Percentiles rank a stretch among this genome's conserved stretches.
Conservation (phyloP, 2,329 filamentous ascomycete species). For the Xylariaceae sp. region DNA sequence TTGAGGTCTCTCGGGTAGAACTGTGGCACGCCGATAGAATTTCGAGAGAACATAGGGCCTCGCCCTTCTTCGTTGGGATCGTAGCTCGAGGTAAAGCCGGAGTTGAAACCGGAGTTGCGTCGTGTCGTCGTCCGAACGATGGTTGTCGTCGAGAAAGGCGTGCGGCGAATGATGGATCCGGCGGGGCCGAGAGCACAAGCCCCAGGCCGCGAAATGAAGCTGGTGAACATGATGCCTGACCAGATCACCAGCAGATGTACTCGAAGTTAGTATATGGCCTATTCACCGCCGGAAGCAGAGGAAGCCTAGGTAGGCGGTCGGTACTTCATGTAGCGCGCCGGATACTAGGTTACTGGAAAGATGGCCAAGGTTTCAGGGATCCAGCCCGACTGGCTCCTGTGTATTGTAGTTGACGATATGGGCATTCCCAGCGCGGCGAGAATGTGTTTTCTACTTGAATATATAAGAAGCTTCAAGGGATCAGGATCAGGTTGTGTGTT, state of each 20-base stretch:
- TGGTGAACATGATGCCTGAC: conserved; percentile 27
- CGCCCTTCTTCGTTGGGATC: conserved; percentile 50
- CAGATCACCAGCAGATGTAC: too few relatives aligned
- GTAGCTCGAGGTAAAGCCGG: conserved; percentile 55
- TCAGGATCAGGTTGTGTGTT: too few relatives aligned
- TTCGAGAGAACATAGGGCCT: conserved; percentile 54
- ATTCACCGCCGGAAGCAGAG: conserved; percentile 12
- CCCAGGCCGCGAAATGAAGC: conserved; percentile 20
- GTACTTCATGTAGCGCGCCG: too few relatives aligned
- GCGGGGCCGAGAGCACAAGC: conserved; percentile 13
- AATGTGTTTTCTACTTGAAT: too few relatives aligned
- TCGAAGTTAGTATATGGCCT: too few relatives aligned
- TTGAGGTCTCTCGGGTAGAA: conserved; percentile 70
- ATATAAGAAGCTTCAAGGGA: too few relatives aligned
- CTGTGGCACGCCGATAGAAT: conserved; percentile 53
- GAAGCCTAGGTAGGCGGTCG: too few relatives aligned
- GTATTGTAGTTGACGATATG: too few relatives aligned
- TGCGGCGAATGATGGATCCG: conserved; percentile 13
- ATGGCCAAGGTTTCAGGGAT: too few relatives aligned
- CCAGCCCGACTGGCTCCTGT: too few relatives aligned
- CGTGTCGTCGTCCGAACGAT: conserved; percentile 29
- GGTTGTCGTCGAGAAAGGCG: conserved; percentile 29
- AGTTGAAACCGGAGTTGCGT: conserved; percentile 47
- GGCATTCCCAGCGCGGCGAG: too few relatives aligned
- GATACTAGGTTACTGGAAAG: too few relatives aligned